A percentile compares a stretch with the other conserved stretches of the same genome.
These are phyloP conservation scores for Phytophthora colocasiae DNA, from an alignment of 352 stramenopile species.

Conservation along the genomic window DNA sequence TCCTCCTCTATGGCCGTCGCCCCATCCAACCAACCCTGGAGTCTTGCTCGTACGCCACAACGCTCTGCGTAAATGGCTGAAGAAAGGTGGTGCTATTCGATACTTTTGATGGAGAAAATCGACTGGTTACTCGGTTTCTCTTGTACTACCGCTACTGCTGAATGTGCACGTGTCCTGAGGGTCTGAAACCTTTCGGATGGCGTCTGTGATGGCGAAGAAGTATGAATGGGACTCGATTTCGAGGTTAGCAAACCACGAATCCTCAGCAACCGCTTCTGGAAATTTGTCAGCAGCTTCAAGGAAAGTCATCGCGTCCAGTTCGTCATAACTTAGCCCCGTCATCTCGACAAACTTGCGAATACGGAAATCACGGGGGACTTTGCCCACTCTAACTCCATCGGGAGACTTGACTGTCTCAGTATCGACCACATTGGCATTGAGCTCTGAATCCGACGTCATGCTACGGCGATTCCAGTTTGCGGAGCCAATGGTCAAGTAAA, in stretches of 20 bases:
- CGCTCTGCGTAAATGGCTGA: slow-evolving; percentile 62
- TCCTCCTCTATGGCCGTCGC: slow-evolving; percentile 54
- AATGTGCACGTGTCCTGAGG: slow-evolving; percentile 9
- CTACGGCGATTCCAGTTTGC: slow-evolving; percentile 63
- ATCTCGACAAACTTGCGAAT: slow-evolving; percentile 73
- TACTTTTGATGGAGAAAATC: slow-evolving; percentile 39
- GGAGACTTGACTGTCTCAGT: slow-evolving; percentile 30
- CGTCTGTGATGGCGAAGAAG: slow-evolving; percentile 26
- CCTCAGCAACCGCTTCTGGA: slow-evolving; percentile 16
- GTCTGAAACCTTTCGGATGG: slow-evolving; percentile 23
- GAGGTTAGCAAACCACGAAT: slow-evolving; percentile 39
- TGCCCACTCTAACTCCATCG: slow-evolving; percentile 39
- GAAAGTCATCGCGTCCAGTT: slow-evolving; percentile 59
- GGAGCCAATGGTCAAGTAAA: slow-evolving; percentile 64
- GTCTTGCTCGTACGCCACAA: slow-evolving; percentile 64
- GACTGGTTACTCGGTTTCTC: too few species aligned
- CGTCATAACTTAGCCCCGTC: slow-evolving; percentile 45
- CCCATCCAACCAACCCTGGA: slow-evolving; percentile 65
- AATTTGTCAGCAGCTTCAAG: slow-evolving; percentile 49
- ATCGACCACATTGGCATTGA: slow-evolving; percentile 62
- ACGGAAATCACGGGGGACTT: slow-evolving; percentile 59
- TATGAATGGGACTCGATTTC: slow-evolving; percentile 26
- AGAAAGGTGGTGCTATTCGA: slow-evolving; percentile 47
- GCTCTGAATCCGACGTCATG: slow-evolving; percentile 62
- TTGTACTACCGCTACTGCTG: too few species aligned